phyloP scores from a whole-genome alignment of 345 rosid genomes.

The Jatropha curcas region DNA sequence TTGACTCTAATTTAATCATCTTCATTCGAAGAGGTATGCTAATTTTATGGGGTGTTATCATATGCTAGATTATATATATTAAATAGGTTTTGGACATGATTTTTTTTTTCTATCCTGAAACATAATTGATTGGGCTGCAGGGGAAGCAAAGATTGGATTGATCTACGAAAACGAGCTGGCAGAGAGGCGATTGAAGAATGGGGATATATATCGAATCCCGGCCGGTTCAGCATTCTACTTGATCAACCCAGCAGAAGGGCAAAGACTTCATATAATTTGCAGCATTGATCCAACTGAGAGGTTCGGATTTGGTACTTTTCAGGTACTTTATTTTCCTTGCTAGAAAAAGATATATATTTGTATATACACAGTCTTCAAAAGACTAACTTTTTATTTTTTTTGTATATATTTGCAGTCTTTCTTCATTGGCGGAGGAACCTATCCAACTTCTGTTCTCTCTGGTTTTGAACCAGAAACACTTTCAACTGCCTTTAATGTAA shows the following conservation, averaged over 20 bases:
- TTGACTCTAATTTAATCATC: conserved; percentile 69
- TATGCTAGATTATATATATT: not conserved
- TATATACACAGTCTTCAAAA: no score
- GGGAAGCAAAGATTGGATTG: conserved; percentile 77
- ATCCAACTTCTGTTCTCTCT: conserved; percentile 56
- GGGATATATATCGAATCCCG: conserved; percentile 62
- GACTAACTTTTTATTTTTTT: not conserved
- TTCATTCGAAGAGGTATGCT: conserved; percentile 60
- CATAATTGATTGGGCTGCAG: conserved; percentile 35
- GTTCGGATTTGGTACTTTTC: conserved; percentile 58
- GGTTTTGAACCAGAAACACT: conserved; percentile 67
- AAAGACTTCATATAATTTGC: conserved; percentile 67
- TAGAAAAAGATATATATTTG: no score
- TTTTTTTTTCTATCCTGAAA: no score
- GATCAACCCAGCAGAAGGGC: conserved; percentile 55
- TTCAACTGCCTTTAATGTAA: conserved; percentile 72
- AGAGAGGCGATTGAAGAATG: conserved; percentile 52
- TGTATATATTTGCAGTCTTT: conserved; percentile 54
- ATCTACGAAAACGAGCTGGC: conserved; percentile 52
- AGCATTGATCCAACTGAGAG: conserved; percentile 73
- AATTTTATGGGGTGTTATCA: not conserved
- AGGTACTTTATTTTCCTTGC: conserved; percentile 41
- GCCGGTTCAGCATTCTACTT: conserved; percentile 87
- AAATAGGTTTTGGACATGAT: no score
- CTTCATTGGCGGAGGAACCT: conserved; percentile 77